Evolutionary conservation across 495 filamentous ascomycete species (phyloP).

Genomic region (Hypoxylon perforatum): DNA sequence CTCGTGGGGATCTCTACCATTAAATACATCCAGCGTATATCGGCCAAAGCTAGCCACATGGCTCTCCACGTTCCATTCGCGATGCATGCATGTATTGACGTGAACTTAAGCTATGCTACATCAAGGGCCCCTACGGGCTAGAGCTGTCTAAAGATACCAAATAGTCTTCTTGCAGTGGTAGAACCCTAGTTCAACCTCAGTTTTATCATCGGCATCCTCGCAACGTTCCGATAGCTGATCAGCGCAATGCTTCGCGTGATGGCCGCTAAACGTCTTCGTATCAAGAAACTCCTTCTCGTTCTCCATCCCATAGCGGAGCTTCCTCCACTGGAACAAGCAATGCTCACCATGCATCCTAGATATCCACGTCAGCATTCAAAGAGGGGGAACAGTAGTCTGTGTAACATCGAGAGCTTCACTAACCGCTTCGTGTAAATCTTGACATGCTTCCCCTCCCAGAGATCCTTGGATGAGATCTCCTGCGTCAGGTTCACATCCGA

Average conservation of each 20-base stretch:
- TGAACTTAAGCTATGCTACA: neutral
- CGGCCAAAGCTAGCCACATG: neutral
- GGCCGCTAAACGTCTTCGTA: slow-evolving; percentile 28
- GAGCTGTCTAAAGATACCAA: slow-evolving; percentile 12
- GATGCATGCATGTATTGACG: neutral
- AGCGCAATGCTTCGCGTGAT: slow-evolving; percentile 32
- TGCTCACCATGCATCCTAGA: slow-evolving; percentile 28
- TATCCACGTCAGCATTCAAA: slow-evolving; percentile 7
- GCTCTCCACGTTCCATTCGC: neutral
- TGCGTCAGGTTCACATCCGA: slow-evolving; percentile 27
- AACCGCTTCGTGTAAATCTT: slow-evolving; percentile 24
- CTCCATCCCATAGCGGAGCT: slow-evolving; percentile 28
- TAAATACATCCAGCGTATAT: neutral
- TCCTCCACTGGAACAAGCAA: slow-evolving; percentile 33
- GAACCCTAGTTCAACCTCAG: slow-evolving; percentile 27
- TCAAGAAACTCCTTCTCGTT: slow-evolving; percentile 28
- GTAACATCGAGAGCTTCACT: neutral
- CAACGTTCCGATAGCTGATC: slow-evolving; percentile 30
- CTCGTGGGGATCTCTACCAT: neutral
- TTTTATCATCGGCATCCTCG: slow-evolving; percentile 26
- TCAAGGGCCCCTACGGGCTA: neutral
- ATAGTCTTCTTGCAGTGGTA: slow-evolving; percentile 31
- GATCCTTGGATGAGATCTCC: slow-evolving; percentile 14
- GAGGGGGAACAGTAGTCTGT: neutral
- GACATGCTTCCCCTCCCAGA: slow-evolving; percentile 30